Evolutionary conservation across 2,329 filamentous ascomycete species (phyloP), one percentile per base, ranked within the genome.

Genomic region (Myriosclerotinia scirpicola): DNA sequence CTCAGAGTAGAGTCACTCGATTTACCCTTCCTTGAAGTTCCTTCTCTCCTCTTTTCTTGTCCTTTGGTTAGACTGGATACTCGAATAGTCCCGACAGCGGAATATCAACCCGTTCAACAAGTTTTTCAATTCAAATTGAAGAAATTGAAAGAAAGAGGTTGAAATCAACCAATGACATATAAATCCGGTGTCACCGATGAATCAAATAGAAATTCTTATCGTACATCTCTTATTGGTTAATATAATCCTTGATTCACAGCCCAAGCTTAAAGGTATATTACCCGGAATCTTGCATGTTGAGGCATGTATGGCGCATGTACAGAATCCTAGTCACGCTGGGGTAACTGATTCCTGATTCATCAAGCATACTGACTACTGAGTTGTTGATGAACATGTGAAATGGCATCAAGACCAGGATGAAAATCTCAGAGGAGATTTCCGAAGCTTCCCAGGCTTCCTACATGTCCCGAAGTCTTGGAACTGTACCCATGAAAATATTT

Each of bases 141-240:
- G 20, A 58, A 12, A 42, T 11, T 14, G 17, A 22, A 20, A 20
- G 22, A 30, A 64, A 30, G 54, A 50, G 58, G 58, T 50, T 50
- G n/a, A 34, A 56, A 58, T 5, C 0, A 50, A 46, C 36, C 46
- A 44, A 53, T 54, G 14, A 11, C 17, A 46, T 20, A 17, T 58
- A 44, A 44, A 64, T n/a, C 26, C 52, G 59, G 56, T 63, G 68
- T 68, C 60, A 69, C 30, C 42, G 58, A 66, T 42, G 12, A 20
- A 36, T 54, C 56, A 65, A 61, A 67, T 65, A 42, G 34, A 60
- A 65, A 65, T 67, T 36, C 65, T 67, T 67, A 67, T 69, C 67
- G 67, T 46, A 3, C 34, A 20, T 11, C 12, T 26, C 20, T 48
- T 5, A 69, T 67, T 69, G 54, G 62, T 38, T 38, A 22, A 38